Evolutionary conservation across 306 rosid species (phyloP), one percentile per base, ranked within the genome.

Genomic region (Chamaecrista fasciculata): DNA sequence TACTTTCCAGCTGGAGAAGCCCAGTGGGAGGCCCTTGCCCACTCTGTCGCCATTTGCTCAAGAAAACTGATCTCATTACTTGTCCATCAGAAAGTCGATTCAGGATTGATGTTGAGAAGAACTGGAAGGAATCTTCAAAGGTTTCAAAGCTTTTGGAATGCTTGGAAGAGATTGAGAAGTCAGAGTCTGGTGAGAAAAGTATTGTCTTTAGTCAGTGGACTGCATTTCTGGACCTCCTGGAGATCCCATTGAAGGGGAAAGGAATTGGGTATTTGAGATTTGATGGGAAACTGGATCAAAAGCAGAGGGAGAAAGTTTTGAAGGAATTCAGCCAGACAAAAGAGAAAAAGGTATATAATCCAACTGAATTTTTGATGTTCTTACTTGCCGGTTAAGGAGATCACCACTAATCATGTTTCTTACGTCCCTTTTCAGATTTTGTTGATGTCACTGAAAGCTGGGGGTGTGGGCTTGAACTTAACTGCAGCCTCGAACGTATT

Each of bases 161-260:
- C 81, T 83, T 92, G 81, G 82, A 89, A 48, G n/a, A 2, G 20
- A 79, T 81, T 76, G 31, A 59, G 50, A 25, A 26, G 59, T 71
- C 81, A 20, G 70, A 71, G 23, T 58, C 83, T 29, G 82, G 77
- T 24, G 98, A 83, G 74, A 89, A 89, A 71, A 86, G 88, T 81
- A 87, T 89, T 51, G 83, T 92, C 62, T 92, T 92, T 76, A 89
- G 98, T 69, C 98, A 92, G 47, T 92, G 96, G 95, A 84, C 96
- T 40, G 55, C 87, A 21, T 89, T 89, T 82, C 76, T 92, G 51
- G 92, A 92, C 77, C 86, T 89, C 44, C 56, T 89, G 73, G 95
- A 89, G 81, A 79, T 81, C 64, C 90, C 95, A 19, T 65, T 92
- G 52, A 84, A 69, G 83, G 79, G 49, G 29, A 84, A 76, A 62